Conservation (phyloP, 1,284 basidiomycete genomes). For the Trichosporon coremiiforme region DNA sequence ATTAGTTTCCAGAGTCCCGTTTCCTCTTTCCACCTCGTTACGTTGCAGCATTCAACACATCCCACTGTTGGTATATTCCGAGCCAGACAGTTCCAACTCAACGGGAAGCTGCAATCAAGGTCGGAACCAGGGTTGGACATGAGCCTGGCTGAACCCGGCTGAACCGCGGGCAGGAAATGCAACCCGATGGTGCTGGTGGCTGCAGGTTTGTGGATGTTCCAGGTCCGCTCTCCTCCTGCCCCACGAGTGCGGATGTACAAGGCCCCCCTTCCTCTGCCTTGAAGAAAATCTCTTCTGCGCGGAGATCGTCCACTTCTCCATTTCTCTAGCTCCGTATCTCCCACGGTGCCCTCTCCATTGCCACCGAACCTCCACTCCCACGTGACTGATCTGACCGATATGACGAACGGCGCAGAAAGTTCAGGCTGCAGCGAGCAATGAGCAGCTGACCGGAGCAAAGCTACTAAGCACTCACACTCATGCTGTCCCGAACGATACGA, state of each 20-base stretch:
- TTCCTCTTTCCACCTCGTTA: background rate
- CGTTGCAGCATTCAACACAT: background rate
- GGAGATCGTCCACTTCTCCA: background rate
- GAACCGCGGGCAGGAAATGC: background rate
- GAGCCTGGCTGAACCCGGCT: background rate
- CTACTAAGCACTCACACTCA: background rate
- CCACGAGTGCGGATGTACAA: background rate
- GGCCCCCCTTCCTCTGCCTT: too few relatives aligned
- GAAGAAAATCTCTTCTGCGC: background rate
- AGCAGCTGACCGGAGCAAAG: background rate
- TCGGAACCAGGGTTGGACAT: background rate
- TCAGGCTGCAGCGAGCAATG: background rate
- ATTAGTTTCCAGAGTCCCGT: background rate
- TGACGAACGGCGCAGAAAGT: background rate
- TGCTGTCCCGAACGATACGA: background rate
- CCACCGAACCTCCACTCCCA: background rate
- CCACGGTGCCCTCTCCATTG: background rate
- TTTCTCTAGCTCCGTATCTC: background rate
- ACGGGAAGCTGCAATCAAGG: too few relatives aligned
- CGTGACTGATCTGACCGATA: background rate
- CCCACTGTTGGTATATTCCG: too few relatives aligned
- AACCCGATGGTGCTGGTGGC: background rate
- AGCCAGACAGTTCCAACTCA: too few relatives aligned
- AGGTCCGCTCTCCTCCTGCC: background rate
- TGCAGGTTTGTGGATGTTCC: background rate